These are phyloP conservation scores for Ophiostoma perfectum DNA, from an alignment of 2,329 filamentous ascomycete species.

Conservation along the genomic window DNA sequence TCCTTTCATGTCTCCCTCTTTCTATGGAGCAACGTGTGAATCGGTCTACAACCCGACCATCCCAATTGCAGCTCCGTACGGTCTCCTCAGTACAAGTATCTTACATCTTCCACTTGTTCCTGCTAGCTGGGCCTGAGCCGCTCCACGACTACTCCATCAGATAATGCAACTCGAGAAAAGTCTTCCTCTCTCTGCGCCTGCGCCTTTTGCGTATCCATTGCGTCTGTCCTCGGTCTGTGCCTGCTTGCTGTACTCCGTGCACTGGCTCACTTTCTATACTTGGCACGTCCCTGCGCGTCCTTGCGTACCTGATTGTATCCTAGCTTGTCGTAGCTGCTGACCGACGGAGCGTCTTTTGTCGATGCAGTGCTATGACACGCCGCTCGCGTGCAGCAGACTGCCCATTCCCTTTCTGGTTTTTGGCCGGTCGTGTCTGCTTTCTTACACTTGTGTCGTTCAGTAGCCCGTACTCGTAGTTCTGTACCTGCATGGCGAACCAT, in stretches of 20 bases:
- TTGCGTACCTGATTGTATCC: neutral
- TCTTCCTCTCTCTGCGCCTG: neutral
- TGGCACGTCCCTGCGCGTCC: neutral
- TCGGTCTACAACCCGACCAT: too few species aligned
- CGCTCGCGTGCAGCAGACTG: neutral
- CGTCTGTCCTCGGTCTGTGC: too few species aligned
- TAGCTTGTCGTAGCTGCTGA: too few species aligned
- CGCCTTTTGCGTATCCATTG: neutral
- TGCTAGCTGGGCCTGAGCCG: neutral
- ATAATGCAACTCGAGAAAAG: neutral
- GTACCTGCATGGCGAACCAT: neutral
- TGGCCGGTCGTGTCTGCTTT: neutral
- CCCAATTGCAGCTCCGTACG: too few species aligned
- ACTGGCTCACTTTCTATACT: neutral
- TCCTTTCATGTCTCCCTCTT: too few species aligned
- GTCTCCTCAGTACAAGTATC: too few species aligned
- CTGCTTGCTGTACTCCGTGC: neutral
- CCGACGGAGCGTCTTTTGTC: neutral
- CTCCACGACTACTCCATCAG: slow-evolving; percentile 2
- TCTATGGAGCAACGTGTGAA: too few species aligned
- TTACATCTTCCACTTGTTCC: too few species aligned
- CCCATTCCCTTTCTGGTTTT: neutral
- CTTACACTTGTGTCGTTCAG: too few species aligned
- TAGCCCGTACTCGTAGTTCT: too few species aligned
- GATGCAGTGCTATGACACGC: neutral